These are phyloP conservation scores for Podila minutissima DNA, from an alignment of 192 early-diverging fungal genomes.

Conservation along the genomic window DNA sequence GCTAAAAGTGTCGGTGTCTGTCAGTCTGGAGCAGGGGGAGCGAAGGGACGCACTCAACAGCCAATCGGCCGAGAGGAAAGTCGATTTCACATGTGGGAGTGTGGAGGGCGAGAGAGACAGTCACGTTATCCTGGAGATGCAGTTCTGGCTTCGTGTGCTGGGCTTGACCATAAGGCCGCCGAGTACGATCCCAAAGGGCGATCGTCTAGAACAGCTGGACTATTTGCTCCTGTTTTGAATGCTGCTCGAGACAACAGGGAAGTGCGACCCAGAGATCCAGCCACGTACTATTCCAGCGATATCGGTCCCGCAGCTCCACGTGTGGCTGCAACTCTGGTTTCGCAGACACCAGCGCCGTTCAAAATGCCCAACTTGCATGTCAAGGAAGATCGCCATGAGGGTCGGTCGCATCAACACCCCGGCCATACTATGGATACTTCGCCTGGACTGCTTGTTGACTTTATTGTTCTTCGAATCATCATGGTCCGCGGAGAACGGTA, in stretches of 20 bases:
- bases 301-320: not conserved
- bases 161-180: slow-evolving; percentile 30
- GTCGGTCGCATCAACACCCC: not conserved
- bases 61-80: too few species aligned
- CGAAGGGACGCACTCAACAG: too few species aligned
- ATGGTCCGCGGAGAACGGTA: slow-evolving; percentile 59
- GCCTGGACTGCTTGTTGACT: slow-evolving; percentile 54
- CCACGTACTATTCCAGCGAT: slow-evolving; percentile 8
- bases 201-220: slow-evolving; percentile 17
- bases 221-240: slow-evolving; percentile 35
- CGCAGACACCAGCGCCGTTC: not conserved
- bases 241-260: slow-evolving; percentile 13
- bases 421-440: slow-evolving; percentile 21
- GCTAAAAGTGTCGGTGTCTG: too few species aligned
- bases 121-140: slow-evolving; percentile 34
- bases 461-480: slow-evolving; percentile 64
- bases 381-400: slow-evolving; percentile 11
- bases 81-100: too few species aligned
- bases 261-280: slow-evolving; percentile 1
- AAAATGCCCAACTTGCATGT: not conserved
- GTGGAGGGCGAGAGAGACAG: too few species aligned
- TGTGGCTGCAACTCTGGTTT: not conserved
- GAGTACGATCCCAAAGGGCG: slow-evolving; percentile 33
- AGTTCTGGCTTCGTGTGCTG: slow-evolving; percentile 44
- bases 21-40: too few species aligned